These are phyloP conservation scores for Maudiozyma saulgeensis DNA, from an alignment of 805 yeast species.

Conservation along the genomic window DNA sequence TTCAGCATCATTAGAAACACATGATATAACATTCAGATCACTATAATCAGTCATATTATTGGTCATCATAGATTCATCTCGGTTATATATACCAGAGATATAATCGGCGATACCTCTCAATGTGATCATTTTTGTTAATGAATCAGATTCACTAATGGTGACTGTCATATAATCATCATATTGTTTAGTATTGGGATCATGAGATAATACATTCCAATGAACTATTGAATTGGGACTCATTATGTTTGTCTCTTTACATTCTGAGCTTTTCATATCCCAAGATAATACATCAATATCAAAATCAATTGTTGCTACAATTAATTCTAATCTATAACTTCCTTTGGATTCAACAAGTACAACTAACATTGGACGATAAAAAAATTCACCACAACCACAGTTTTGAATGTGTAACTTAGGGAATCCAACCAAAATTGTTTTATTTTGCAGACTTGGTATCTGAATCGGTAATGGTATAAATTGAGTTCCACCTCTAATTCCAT, in stretches of 20 bases:
- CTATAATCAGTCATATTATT: too few species aligned
- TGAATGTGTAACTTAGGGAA: conserved; percentile 14
- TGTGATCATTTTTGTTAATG: conserved; percentile 28
- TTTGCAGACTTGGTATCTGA: conserved; percentile 9
- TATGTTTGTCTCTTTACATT: conserved; percentile 9
- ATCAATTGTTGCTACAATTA: conserved; percentile 11
- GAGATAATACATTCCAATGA: conserved; percentile 13
- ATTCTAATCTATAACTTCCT: conserved; percentile 13
- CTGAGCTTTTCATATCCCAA: conserved; percentile 11
- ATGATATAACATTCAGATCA: not conserved
- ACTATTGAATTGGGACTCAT: conserved; percentile 14
- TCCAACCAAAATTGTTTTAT: conserved; percentile 16
- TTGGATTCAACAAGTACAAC: conserved; percentile 10
- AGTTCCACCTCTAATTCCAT: conserved; percentile 17
- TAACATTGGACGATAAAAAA: conserved; percentile 15
- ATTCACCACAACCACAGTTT: conserved; percentile 14
- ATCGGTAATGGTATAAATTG: conserved; percentile 13
- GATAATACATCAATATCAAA: conserved; percentile 10
- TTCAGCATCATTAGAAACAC: not conserved
- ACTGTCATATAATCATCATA: conserved; percentile 33
- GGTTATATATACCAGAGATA: conserved; percentile 26
- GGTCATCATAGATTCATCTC: too few species aligned
- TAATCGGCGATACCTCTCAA: conserved; percentile 32
- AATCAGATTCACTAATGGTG: conserved; percentile 33
- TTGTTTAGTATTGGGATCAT: conserved; percentile 8